Conservation (phyloP, 1,139 yeast species). For the Tardiomyces blankii region DNA sequence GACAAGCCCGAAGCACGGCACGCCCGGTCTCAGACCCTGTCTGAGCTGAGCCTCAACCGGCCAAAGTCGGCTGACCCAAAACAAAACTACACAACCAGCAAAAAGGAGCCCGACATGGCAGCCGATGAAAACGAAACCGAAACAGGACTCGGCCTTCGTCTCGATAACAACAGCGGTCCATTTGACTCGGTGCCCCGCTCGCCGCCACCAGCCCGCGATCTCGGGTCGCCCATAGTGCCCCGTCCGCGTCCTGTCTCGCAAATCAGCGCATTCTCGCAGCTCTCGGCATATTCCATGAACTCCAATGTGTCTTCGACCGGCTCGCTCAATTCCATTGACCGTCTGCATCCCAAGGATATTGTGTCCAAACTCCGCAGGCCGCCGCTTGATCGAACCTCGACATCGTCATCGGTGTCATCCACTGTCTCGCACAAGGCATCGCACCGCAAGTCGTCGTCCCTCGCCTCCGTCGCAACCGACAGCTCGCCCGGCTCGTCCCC, state of each 20-base stretch:
- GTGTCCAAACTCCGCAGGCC: constrained; percentile 11
- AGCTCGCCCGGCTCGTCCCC: not conserved
- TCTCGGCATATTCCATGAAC: constrained; percentile 28
- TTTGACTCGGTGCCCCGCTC: no score
- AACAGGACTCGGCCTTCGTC: no score
- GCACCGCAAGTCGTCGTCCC: not conserved
- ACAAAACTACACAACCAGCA: no score
- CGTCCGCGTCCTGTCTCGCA: not conserved
- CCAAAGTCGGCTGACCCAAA: no score
- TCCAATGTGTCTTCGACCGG: constrained; percentile 17
- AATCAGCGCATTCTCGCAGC: constrained; percentile 38
- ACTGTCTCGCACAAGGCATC: constrained; percentile 8
- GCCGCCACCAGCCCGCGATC: not conserved
- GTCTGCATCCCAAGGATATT: not conserved
- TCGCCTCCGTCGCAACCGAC: not conserved
- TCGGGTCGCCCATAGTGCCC: not conserved
- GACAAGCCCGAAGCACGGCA: not conserved
- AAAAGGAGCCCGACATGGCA: no score
- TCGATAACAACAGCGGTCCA: no score
- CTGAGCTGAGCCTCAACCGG: not conserved
- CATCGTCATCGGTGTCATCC: constrained; percentile 25
- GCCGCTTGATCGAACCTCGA: constrained; percentile 17
- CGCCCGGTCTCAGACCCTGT: not conserved
- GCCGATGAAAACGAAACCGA: no score
- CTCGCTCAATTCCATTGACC: constrained; percentile 12